Evolutionary conservation across 2,329 filamentous ascomycete species (phyloP), one percentile per base, ranked within the genome.

Genomic region (Cladobotryum protrusum): DNA sequence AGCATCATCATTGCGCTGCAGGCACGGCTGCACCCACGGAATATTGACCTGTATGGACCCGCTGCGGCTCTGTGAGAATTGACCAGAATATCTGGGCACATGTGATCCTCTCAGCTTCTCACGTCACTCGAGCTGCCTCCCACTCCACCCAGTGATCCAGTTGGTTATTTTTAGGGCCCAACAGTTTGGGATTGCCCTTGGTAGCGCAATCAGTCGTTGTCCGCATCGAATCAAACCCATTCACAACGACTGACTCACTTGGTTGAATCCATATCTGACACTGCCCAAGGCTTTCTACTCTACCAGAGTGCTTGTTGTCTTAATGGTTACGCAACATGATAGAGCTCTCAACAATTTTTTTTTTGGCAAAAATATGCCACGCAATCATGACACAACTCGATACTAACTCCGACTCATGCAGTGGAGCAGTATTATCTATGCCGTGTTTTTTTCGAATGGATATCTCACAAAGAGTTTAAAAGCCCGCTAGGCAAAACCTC

Each of bases 121-220:
- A 29, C 24, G 24, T 29, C 24, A 29, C 24, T 29, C 24, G 24
- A 29, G 24, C 11, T 37, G 36, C 42, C 48, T 44, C 46, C 48
- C 40, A 36, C 44, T 43, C 48, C 43, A 47, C 48, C 32, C 24
- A 8, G 24, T 29, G 24, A 35, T 17, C 14, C 36, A 37, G 48
- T 43, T 39, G 48, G 48, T 50, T 50, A 50, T 50, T 50, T 47
- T 50, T 50, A 50, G 48, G 48, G 42, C 48, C 47, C 48, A 47
- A 47, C 42, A 39, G 48, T 37, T 47, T 34, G 48, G 48, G n/a
- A 47, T 14, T n/a, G 24, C 44, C 43, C 43, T 46, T 37, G 20
- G 44, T 47, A 40, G 48, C 48, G 48, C 48, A 43, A 42, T 37
- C 32, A 46, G 41, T 46, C 32, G 35, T 33, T 43, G 20, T 37